Evolutionary conservation across 2,329 filamentous ascomycete species (phyloP).

Genomic region (Teratosphaeria nubilosa): DNA sequence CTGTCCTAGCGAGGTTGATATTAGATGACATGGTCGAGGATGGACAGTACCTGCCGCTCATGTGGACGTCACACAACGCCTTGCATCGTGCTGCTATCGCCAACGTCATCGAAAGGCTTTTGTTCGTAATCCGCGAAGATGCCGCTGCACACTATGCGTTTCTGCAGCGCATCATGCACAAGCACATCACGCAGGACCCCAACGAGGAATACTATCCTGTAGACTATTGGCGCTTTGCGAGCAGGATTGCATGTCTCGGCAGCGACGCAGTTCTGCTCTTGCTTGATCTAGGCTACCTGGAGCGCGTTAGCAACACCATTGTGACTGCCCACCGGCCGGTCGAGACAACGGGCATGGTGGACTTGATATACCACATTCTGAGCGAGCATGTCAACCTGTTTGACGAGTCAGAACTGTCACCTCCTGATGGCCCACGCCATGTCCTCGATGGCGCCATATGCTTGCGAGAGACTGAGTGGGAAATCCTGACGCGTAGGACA

Average conservation of each 20-base stretch:
- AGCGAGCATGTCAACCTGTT: constrained; percentile 1
- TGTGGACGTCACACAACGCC: not conserved
- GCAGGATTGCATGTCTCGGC: not conserved
- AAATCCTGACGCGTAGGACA: not conserved
- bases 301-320: constrained; percentile 2
- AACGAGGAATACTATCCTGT: not conserved
- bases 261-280: not conserved
- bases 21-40: not conserved
- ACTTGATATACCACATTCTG: constrained; percentile 1
- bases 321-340: constrained; percentile 3
- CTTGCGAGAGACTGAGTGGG: not conserved
- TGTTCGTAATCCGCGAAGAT: not conserved
- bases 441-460: not conserved
- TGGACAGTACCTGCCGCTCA: not conserved
- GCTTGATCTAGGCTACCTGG: not conserved
- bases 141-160: not conserved
- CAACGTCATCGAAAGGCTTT: not conserved
- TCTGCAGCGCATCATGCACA: not conserved
- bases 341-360: not conserved
- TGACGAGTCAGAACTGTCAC: not conserved
- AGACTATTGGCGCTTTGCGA: not conserved
- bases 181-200: not conserved
- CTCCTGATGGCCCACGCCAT: not conserved
- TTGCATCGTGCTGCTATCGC: not conserved
- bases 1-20: not conserved